Evolutionary conservation across 140 eudicot species (phyloP).

Genomic region (Cichorium intybus): DNA sequence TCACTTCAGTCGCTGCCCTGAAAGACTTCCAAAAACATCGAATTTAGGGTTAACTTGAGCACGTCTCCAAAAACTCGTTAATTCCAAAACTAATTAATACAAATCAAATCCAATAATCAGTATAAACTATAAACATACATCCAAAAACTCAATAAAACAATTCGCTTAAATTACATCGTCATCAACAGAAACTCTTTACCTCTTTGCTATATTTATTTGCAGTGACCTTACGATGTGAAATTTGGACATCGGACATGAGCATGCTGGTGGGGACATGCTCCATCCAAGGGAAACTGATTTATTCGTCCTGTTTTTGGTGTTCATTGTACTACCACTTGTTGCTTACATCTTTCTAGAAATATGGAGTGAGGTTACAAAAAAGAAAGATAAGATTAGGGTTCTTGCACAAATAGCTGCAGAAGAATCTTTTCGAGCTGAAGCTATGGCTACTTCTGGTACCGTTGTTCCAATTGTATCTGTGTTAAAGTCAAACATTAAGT

Average conservation of each 20-base stretch:
- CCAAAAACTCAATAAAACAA: too few species aligned
- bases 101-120: not conserved
- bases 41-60: too few species aligned
- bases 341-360: constrained; percentile 69
- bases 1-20: too few species aligned
- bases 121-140: too few species aligned
- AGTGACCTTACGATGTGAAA: not conserved
- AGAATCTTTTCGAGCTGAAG: constrained; percentile 50
- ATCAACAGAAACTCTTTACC: too few species aligned
- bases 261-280: constrained; percentile 77
- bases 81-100: not conserved
- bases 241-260: constrained; percentile 65
- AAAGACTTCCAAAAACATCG: too few species aligned
- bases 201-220: not conserved
- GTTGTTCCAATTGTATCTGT: constrained; percentile 41
- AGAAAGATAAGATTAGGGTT: constrained; percentile 53
- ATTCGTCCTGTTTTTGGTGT: constrained; percentile 60
- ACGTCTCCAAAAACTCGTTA: too few species aligned
- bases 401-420: constrained; percentile 52
- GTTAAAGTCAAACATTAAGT: constrained; percentile 35
- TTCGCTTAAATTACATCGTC: too few species aligned
- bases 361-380: constrained; percentile 75
- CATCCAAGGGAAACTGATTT: constrained; percentile 76
- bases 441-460: constrained; percentile 42
- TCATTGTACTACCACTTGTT: constrained; percentile 76